A percentile compares a stretch with the other conserved stretches of the same genome.
Evolutionary conservation across 2,329 filamentous ascomycete species (phyloP).

Genomic region (Monascus ruber): DNA sequence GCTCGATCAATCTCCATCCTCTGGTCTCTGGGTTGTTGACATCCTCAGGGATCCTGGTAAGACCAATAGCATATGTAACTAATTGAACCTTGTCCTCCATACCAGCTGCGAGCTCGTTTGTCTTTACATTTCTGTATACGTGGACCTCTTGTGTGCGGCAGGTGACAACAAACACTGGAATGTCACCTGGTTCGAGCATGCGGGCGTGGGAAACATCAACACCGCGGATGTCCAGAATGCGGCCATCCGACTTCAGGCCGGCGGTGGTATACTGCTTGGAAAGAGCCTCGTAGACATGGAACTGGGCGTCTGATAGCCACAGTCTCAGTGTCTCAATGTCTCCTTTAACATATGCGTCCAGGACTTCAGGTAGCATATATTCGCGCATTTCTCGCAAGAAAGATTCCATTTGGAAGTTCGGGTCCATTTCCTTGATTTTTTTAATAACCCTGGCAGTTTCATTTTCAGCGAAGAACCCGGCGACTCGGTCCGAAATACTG

Average conservation of each 20-base stretch:
- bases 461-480: constrained; percentile 96
- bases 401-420: constrained; percentile 84
- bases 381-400: constrained; percentile 93
- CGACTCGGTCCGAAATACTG: constrained; percentile 84
- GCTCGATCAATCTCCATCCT: constrained; percentile 93
- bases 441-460: constrained; percentile 97
- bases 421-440: constrained; percentile 93
- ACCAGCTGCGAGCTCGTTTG: constrained; percentile 76
- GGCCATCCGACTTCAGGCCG: constrained; percentile 86
- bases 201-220: constrained; percentile 57
- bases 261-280: constrained; percentile 92
- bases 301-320: constrained; percentile 94
- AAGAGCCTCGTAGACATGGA: constrained; percentile 90
- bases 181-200: constrained; percentile 38
- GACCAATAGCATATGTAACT: constrained; percentile 94
- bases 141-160: constrained; percentile 96
- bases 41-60: constrained; percentile 86
- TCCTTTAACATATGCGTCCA: constrained; percentile 96
- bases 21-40: constrained; percentile 94
- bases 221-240: constrained; percentile 87
- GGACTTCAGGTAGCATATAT: constrained; percentile 92
- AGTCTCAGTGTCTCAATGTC: constrained; percentile 82
- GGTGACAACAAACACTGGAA: constrained; percentile 90
- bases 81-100: constrained; percentile 99
- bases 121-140: constrained; percentile 88